These are phyloP conservation scores for Aethionema arabicum DNA, from an alignment of 345 rosid species.

Conservation along the genomic window DNA sequence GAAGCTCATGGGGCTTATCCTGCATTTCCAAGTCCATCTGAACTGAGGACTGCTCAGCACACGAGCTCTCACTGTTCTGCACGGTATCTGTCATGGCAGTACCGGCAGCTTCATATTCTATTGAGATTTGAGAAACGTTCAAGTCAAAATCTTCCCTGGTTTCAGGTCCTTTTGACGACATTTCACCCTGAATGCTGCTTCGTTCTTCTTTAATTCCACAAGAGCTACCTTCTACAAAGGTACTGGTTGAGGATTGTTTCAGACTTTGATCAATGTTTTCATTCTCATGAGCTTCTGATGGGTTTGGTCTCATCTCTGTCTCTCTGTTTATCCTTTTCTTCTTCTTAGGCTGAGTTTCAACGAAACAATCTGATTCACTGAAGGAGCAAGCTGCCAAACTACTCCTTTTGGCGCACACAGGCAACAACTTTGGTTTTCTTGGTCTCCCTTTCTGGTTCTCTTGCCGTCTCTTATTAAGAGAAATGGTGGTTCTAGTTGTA, in stretches of 20 bases:
- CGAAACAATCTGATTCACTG: constrained; percentile 45
- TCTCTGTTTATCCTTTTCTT: constrained; percentile 35
- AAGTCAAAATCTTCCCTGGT: constrained; percentile 46
- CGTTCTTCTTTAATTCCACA: constrained; percentile 37
- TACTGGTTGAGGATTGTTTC: constrained; percentile 43
- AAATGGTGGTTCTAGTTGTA: constrained; percentile 21
- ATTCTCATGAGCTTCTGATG: constrained; percentile 35
- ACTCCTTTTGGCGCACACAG: constrained; percentile 33
- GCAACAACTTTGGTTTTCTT: constrained; percentile 33
- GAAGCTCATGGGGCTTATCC: constrained; percentile 23
- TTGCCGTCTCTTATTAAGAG: constrained; percentile 30
- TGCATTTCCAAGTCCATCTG: constrained; percentile 34
- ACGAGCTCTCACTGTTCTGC: constrained; percentile 37
- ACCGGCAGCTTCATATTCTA: constrained; percentile 37
- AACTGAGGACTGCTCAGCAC: constrained; percentile 35
- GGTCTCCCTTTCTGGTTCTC: constrained; percentile 37
- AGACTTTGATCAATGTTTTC: constrained; percentile 34
- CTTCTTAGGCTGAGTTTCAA: constrained; percentile 33
- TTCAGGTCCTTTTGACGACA: constrained; percentile 35
- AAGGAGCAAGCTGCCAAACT: constrained; percentile 35
- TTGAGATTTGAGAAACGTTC: constrained; percentile 48
- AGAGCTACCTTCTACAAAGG: constrained; percentile 40
- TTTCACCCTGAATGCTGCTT: constrained; percentile 13
- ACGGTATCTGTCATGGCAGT: constrained; percentile 28
- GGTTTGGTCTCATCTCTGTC: constrained; percentile 33